phyloP scores from a whole-genome alignment of 2,329 filamentous ascomycete genomes.

The Xylaria sp. region DNA sequence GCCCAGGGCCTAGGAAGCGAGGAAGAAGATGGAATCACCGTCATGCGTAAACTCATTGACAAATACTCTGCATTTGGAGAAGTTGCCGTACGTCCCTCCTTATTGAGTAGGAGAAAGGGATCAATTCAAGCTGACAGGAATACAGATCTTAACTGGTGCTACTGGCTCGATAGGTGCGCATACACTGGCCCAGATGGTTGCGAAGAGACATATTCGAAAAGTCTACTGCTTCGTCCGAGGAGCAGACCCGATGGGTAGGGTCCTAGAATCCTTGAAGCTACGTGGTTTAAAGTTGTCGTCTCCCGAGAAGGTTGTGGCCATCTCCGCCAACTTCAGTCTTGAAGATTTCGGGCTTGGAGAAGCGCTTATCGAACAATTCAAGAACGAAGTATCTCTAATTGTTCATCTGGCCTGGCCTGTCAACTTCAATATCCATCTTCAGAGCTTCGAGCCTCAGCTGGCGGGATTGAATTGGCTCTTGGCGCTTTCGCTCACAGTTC shows the following conservation, averaged over 20 bases:
- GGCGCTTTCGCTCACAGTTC: not conserved
- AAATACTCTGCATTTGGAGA: not conserved
- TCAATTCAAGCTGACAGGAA: not conserved
- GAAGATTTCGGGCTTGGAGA: not conserved
- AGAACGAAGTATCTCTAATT: not conserved
- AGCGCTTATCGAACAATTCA: not conserved
- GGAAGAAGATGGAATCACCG: not conserved
- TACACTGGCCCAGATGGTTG: not conserved
- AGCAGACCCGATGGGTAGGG: not conserved
- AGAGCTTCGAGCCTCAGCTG: slow-evolving; percentile 4
- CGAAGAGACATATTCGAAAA: not conserved
- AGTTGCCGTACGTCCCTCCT: not conserved
- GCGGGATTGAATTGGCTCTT: not conserved
- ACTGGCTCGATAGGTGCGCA: slow-evolving; percentile 6
- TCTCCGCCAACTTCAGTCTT: not conserved
- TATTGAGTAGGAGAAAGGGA: not conserved
- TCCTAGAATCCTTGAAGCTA: not conserved
- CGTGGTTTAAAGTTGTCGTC: not conserved
- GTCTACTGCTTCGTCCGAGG: slow-evolving; percentile 1
- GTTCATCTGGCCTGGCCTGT: slow-evolving; percentile 1
- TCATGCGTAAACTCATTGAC: not conserved
- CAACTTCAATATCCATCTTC: slow-evolving; percentile 1
- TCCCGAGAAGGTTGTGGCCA: not conserved
- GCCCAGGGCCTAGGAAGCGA: not conserved
- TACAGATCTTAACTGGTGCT: not conserved